Evolutionary conservation across 176 grass and related monocot genomes (phyloP).

Genomic region (Cenchrus fungigraminus): DNA sequence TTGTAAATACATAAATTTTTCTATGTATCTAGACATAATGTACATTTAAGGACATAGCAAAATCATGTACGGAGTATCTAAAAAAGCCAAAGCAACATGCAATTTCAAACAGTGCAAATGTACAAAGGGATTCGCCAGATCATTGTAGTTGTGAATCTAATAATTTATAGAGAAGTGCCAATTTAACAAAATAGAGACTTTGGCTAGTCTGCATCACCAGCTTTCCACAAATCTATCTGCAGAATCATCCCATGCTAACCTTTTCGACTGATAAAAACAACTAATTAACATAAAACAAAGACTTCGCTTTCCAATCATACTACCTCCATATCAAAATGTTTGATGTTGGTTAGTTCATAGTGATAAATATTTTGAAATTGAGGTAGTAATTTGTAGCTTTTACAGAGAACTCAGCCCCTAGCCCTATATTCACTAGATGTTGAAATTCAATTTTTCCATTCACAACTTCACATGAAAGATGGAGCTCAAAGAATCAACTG

Average conservation of each 20-base stretch:
- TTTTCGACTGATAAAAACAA: not conserved
- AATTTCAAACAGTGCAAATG: no score
- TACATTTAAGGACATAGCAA: no score
- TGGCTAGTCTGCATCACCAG: not conserved
- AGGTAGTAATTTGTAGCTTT: not conserved
- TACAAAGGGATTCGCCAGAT: slow-evolving; percentile 2
- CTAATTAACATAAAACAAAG: not conserved
- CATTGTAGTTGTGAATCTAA: not conserved
- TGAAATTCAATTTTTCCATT: not conserved
- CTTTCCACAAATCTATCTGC: not conserved
- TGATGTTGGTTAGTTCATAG: no score
- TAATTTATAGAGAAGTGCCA: slow-evolving; percentile 19
- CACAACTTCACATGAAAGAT: not conserved
- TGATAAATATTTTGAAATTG: no score
- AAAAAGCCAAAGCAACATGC: no score
- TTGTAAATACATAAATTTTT: no score
- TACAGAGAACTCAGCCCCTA: not conserved
- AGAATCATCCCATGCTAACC: not conserved
- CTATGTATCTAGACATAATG: no score
- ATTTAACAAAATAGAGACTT: not conserved
- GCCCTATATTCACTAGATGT: not conserved
- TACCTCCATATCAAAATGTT: no score
- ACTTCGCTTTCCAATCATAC: not conserved
- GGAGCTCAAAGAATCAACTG: slow-evolving; percentile 1
- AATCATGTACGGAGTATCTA: no score